These are phyloP conservation scores for Balansia obtecta DNA, from an alignment of 2,329 filamentous ascomycete genomes.

Conservation along the genomic window DNA sequence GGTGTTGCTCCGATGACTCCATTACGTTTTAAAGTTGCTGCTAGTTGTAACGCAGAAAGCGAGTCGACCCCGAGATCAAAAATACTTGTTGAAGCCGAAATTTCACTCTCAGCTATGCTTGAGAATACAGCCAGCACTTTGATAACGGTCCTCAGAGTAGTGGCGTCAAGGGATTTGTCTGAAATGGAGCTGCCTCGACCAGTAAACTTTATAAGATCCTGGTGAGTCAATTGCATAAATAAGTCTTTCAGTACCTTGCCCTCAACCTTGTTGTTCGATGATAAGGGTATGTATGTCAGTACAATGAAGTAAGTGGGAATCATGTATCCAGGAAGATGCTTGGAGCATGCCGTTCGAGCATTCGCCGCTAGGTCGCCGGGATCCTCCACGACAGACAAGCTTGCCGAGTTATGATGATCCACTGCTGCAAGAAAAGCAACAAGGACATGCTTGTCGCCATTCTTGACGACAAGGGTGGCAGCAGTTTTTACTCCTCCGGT, in stretches of 20 bases:
- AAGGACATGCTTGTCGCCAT: constrained; percentile 69
- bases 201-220: constrained; percentile 47
- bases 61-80: constrained; percentile 86
- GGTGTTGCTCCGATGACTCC: constrained; percentile 51
- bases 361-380: constrained; percentile 26
- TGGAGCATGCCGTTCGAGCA: constrained; percentile 52
- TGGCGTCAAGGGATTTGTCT: constrained; percentile 17
- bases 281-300: constrained; percentile 62
- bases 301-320: constrained; percentile 73
- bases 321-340: constrained; percentile 73
- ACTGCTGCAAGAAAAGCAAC: constrained; percentile 54
- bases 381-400: constrained; percentile 16
- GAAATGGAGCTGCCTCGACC: constrained; percentile 14
- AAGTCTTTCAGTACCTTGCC: constrained; percentile 53
- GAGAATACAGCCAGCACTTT: constrained; percentile 41
- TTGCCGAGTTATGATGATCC: not conserved
- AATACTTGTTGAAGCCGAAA: constrained; percentile 50
- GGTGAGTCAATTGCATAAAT: constrained; percentile 48
- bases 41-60: constrained; percentile 65
- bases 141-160: constrained; percentile 35
- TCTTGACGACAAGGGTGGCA: constrained; percentile 61
- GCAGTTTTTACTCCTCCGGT: constrained; percentile 51
- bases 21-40: constrained; percentile 46
- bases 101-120: constrained; percentile 25
- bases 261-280: constrained; percentile 83